Base-by-base conservation (phyloP, 1,139 yeast species). In the Suhomyces guaymorum region DNA sequence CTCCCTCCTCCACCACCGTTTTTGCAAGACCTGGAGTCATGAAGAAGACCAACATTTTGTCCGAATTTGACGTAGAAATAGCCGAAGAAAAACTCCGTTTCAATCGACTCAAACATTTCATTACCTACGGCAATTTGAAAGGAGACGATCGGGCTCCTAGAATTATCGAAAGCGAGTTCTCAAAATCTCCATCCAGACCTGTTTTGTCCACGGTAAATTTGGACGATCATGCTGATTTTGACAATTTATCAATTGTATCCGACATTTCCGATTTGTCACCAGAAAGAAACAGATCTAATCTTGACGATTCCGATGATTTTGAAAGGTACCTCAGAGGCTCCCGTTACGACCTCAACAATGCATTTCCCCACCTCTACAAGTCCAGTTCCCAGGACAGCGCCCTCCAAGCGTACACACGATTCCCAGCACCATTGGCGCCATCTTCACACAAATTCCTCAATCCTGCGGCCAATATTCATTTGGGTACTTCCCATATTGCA, bases 251-350 rank as follows among this genome's bases (percentile, higher is more conserved):
- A 1, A 41, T 55, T 2, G 47, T 54, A 16, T 59, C 66, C 2
- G 65, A 59, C 26, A 35, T 55, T n/a, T 59, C 65, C 2, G 45
- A 48, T 35, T 53, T 47, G 28, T 55, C 63, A 1, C 59, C 60
- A 5, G 35, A 28, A 9, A 15, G 49, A 45, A 45, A 26, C 29
- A 35, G 25, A 13, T 24, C 20, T 4, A 17, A 16, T 6, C 12
- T 9, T 11, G 21, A 35, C 7, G 26, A 21, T n/a, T 38, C 52
- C 31, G 66, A 62, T 34, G 61, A 63, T 38, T 66, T 61, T 40
- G 67, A 61, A 23, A 52, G 48, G 11, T 70, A 51, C 38, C 50
- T 70, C 30, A 49, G 75, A 25, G 54, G 57, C 32, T 66, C 72
- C 5, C 48, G 71, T 31, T 38, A 62, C 4, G 59, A 66, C 39